Evolutionary conservation across 1,139 yeast species (phyloP), one percentile per base, ranked within the genome.

Genomic region (Taiozyma onychis): DNA sequence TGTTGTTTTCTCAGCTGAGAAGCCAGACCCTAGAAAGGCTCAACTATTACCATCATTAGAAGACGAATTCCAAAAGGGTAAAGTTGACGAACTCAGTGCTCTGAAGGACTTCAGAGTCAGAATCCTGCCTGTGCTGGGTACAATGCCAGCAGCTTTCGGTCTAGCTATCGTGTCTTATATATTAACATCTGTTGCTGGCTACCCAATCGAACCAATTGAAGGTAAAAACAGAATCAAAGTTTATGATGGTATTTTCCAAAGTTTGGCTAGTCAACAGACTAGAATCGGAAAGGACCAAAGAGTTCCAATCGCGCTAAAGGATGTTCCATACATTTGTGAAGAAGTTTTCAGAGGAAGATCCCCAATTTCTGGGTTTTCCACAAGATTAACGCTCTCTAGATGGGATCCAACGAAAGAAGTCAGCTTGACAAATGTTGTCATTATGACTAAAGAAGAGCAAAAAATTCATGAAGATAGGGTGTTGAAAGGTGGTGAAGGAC

Each of bases 91-190:
- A 66, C 74, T 93, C 48, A 83, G 96, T 50, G 95, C 97, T 1
- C 70, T 93, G 54, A 84, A 81, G 61, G 91, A 90, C 70, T 93
- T 93, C 73, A 77, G 99, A 57, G 97, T 91, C 6, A 77, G 99
- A 59, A 91, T 93, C 48, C 74, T 93, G 53, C 99, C 99, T 0
- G 99, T 93, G 0, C 71, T 93, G 56, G 98, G 99, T 2, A 89
- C 99, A 0, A 81, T 93, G 84, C 99, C 99, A 1, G 97, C 95
- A 9, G 86, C 91, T 71, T 93, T 93, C 71, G 99, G 99, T 1
- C 75, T 93, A 46, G 81, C 96, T 0, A 77, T 93, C 52, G 95
- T 97, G 3, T 85, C 97, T 0, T 85, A 88, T 67, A 73, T 93
- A 43, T 69, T 93, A 46, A 87, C 96, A 3, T 72, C 78, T 7